These are phyloP conservation scores for Thalia dealbata DNA, from an alignment of 176 grass and related monocot species.

Conservation along the genomic window DNA sequence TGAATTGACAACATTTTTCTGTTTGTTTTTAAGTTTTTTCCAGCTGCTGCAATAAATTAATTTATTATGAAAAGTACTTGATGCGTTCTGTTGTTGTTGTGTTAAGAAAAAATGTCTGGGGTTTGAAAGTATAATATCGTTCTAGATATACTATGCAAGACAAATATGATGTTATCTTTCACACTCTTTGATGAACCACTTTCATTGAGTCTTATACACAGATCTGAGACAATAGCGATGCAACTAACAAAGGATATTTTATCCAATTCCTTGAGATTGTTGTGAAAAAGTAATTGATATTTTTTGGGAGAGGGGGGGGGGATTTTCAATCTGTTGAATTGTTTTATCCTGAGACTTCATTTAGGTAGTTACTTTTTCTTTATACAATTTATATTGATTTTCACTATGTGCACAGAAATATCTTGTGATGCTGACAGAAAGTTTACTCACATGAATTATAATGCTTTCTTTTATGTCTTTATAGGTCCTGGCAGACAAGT, in stretches of 20 bases:
- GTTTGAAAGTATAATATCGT: not conserved
- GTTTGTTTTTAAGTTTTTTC: not conserved
- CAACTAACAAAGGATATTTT: not conserved
- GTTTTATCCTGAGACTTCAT: not conserved
- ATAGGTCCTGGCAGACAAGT: conserved; percentile 43
- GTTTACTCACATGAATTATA: not conserved
- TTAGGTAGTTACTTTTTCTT: not conserved
- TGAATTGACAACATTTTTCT: not conserved
- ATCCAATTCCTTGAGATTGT: not conserved
- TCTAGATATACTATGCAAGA: too few relatives aligned
- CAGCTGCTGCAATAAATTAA: not conserved
- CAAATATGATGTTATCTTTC: too few relatives aligned
- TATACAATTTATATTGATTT: not conserved
- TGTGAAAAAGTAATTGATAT: not conserved
- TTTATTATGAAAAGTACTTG: not conserved
- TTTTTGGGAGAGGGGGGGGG: too few relatives aligned
- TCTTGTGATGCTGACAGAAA: not conserved
- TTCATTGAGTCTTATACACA: not conserved
- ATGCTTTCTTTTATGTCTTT: not conserved
- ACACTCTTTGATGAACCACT: not conserved
- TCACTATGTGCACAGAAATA: not conserved
- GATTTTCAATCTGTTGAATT: not conserved
- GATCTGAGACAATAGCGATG: not conserved
- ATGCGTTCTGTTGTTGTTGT: not conserved
- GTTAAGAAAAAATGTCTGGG: not conserved